These are phyloP conservation scores for Orobanche coerulescens DNA, from an alignment of 257 asterid species.

Conservation along the genomic window DNA sequence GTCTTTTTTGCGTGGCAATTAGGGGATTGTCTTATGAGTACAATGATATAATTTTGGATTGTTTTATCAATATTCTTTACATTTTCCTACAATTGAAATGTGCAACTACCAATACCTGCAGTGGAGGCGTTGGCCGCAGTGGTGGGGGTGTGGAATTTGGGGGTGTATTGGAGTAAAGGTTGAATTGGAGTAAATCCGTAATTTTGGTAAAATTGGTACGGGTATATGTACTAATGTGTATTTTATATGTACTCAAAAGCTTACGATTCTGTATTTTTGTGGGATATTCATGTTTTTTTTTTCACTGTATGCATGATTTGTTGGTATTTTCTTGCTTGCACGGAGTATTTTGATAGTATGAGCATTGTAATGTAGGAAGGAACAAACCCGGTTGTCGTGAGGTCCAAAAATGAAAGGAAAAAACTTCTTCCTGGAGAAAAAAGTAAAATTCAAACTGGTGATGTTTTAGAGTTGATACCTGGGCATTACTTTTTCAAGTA, in stretches of 20 bases:
- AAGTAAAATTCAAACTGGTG: constrained; percentile 53
- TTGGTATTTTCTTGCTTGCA: not conserved
- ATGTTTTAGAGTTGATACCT: constrained; percentile 76
- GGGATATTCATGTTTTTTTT: too few species aligned
- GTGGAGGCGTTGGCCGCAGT: too few species aligned
- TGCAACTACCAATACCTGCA: not conserved
- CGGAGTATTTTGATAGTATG: constrained; percentile 13
- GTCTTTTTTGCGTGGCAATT: not conserved
- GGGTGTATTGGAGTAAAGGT: too few species aligned
- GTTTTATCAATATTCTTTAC: too few species aligned
- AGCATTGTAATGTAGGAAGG: constrained; percentile 59
- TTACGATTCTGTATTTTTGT: too few species aligned
- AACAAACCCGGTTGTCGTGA: constrained; percentile 70
- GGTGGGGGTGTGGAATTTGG: too few species aligned
- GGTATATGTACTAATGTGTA: not conserved
- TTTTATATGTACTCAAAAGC: not conserved
- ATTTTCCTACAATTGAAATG: constrained; percentile 2
- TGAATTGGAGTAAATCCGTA: too few species aligned
- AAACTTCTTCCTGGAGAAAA: constrained; percentile 67
- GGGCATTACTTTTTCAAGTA: constrained; percentile 78
- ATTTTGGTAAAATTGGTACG: not conserved
- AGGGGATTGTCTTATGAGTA: not conserved
- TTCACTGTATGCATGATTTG: not conserved
- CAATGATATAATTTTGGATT: too few species aligned
- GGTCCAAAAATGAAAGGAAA: constrained; percentile 52